Evolutionary conservation across 1,139 yeast genomes (phyloP).

Genomic region (Kluyveromyces sp.): DNA sequence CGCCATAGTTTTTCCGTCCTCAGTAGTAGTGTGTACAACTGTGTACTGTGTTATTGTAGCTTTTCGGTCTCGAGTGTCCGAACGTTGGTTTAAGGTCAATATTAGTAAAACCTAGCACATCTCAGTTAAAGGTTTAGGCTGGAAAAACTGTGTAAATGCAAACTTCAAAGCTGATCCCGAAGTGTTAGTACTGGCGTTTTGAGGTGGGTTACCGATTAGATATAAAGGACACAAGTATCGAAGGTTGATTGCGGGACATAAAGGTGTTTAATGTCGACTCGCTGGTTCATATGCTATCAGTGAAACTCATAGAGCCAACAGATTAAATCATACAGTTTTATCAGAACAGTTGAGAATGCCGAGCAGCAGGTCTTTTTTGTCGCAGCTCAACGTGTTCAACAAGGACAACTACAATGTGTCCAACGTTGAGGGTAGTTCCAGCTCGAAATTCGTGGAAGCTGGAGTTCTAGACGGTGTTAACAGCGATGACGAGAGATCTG

Average conservation of each 20-base stretch:
- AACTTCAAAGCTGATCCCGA: neutral
- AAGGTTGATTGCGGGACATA: too few relatives aligned
- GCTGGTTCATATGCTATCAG: too few relatives aligned
- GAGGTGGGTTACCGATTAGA: too few relatives aligned
- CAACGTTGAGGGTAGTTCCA: neutral
- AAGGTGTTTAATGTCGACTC: too few relatives aligned
- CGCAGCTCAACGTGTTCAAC: constrained; percentile 27
- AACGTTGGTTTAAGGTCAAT: too few relatives aligned
- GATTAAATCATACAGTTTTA: too few relatives aligned
- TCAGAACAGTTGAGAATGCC: constrained; percentile 12
- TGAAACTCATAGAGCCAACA: too few relatives aligned
- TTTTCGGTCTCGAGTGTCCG: too few relatives aligned
- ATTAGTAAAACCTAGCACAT: too few relatives aligned
- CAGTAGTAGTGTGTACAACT: neutral
- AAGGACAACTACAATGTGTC: constrained; percentile 22
- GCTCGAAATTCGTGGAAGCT: neutral
- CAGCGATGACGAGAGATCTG: constrained; percentile 18
- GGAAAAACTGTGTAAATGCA: neutral
- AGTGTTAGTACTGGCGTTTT: too few relatives aligned
- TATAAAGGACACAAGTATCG: neutral
- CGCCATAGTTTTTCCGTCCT: neutral
- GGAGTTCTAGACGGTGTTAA: constrained; percentile 7
- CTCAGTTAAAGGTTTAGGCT: neutral
- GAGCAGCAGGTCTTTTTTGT: constrained; percentile 17
- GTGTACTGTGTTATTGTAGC: neutral